Conservation (phyloP, 1,139 yeast species). For the Candida glucosophila region DNA sequence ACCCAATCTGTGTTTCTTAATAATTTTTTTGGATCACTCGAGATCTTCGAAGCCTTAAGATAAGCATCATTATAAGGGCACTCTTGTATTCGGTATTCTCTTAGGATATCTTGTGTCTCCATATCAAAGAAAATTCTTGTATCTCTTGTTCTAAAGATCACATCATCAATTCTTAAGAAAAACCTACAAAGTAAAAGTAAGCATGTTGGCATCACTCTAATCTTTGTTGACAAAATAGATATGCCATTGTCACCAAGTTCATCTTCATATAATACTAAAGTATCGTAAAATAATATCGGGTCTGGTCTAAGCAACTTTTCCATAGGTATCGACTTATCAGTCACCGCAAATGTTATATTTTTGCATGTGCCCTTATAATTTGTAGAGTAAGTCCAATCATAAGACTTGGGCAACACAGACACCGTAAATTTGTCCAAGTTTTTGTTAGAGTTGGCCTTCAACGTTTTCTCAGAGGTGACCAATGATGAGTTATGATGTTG, state of each 20-base stretch:
- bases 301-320: constrained; percentile 65
- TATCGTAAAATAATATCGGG: constrained; percentile 85
- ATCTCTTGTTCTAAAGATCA: constrained; percentile 73
- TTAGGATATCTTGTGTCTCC: constrained; percentile 48
- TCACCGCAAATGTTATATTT: constrained; percentile 13
- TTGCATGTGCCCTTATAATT: constrained; percentile 55
- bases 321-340: constrained; percentile 48
- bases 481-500: constrained; percentile 9
- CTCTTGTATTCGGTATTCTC: constrained; percentile 77
- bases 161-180: constrained; percentile 85
- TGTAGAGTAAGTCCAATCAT: constrained; percentile 94
- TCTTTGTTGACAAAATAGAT: constrained; percentile 64
- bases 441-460: constrained; percentile 18
- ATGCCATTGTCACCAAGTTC: constrained; percentile 96
- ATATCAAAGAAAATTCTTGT: constrained; percentile 80
- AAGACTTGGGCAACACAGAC: constrained; percentile 51
- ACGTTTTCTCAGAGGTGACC: constrained; percentile 20
- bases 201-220: constrained; percentile 85
- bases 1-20: constrained; percentile 85
- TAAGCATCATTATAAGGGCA: constrained; percentile 46
- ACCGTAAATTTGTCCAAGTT: constrained; percentile 34
- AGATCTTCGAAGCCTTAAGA: too few species aligned
- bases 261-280: constrained; percentile 82
- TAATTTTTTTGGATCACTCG: constrained; percentile 74
- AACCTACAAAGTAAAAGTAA: constrained; percentile 66